A percentile compares a stretch with the other conserved stretches of the same genome.
phyloP scores from a whole-genome alignment of 129 eudicot genomes.

The Scalesia atractyloides region DNA sequence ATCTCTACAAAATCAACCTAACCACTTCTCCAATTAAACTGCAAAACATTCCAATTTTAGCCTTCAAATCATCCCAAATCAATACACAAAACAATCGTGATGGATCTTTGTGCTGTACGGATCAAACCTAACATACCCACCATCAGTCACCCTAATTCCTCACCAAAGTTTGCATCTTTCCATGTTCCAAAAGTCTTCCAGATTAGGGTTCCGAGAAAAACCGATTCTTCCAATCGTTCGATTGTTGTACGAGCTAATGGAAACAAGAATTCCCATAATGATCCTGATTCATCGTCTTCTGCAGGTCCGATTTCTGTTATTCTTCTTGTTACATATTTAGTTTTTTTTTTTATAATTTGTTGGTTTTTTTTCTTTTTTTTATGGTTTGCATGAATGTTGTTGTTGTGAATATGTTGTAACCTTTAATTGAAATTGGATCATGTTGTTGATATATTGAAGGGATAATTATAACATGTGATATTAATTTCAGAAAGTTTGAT shows the following conservation, averaged over 20 bases:
- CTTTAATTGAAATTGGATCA: not conserved
- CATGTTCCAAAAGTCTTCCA: slow-evolving; percentile 29
- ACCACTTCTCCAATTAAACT: slow-evolving; percentile 3
- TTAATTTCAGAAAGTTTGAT: not conserved
- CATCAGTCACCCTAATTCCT: slow-evolving; percentile 27
- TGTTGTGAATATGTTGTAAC: not conserved
- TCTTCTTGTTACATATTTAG: not conserved
- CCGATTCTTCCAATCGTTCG: slow-evolving; percentile 24
- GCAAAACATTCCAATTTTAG: not conserved
- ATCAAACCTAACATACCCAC: slow-evolving; percentile 30
- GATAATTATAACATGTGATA: not conserved
- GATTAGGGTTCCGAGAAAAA: slow-evolving; percentile 30
- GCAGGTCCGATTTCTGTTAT: slow-evolving; percentile 24
- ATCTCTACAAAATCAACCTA: slow-evolving; percentile 11
- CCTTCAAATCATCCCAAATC: not conserved
- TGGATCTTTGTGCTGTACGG: slow-evolving; percentile 62
- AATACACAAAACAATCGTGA: not conserved
- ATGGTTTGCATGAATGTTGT: slow-evolving; percentile 15
- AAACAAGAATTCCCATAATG: slow-evolving; percentile 44
- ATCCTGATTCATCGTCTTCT: slow-evolving; percentile 48
- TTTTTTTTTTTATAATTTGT: slow-evolving; percentile 10
- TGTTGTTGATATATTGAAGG: not conserved
- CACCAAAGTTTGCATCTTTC: slow-evolving; percentile 19
- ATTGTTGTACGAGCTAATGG: slow-evolving; percentile 48
- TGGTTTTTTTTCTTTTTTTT: not conserved